Evolutionary conservation across 225 moss, liverwort and hornwort species (phyloP).

Genomic region (Straminergon stramineum): DNA sequence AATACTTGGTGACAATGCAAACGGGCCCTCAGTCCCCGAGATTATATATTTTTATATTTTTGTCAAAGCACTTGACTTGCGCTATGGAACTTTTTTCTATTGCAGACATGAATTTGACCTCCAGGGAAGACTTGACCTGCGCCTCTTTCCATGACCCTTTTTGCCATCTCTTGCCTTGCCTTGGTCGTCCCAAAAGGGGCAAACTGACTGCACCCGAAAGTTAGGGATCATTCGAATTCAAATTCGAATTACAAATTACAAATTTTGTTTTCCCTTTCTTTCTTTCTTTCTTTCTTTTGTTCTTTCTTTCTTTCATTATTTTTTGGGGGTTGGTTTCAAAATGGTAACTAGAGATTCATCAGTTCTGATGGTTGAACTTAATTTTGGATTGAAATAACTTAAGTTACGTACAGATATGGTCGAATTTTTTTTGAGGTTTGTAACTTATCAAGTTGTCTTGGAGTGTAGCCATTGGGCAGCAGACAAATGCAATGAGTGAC

Average conservation of each 20-base stretch:
- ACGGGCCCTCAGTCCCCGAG: neutral
- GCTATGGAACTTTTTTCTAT: neutral
- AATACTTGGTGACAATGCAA: neutral
- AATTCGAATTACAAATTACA: neutral
- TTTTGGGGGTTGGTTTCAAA: neutral
- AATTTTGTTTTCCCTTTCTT: too few relatives aligned
- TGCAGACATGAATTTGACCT: neutral
- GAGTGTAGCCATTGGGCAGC: too few relatives aligned
- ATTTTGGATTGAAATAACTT: neutral
- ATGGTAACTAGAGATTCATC: neutral
- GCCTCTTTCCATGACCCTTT: conserved; percentile 3
- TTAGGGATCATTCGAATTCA: neutral
- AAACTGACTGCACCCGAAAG: neutral
- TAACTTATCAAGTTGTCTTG: too few relatives aligned
- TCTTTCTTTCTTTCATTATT: too few relatives aligned
- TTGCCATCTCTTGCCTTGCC: neutral
- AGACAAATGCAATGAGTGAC: too few relatives aligned
- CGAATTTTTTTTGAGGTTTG: too few relatives aligned
- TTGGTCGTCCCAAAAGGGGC: neutral
- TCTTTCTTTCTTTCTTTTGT: rapidly evolving
- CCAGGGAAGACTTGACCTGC: neutral
- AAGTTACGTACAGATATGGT: neutral
- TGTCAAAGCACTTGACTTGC: conserved; percentile 26
- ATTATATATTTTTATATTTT: neutral
- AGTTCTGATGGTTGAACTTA: neutral